Percentiles rank a stretch among this genome's conserved stretches.
These are phyloP conservation scores for Penicillium sclerotiorum DNA, from an alignment of 2,329 filamentous ascomycete genomes.

Conservation along the genomic window DNA sequence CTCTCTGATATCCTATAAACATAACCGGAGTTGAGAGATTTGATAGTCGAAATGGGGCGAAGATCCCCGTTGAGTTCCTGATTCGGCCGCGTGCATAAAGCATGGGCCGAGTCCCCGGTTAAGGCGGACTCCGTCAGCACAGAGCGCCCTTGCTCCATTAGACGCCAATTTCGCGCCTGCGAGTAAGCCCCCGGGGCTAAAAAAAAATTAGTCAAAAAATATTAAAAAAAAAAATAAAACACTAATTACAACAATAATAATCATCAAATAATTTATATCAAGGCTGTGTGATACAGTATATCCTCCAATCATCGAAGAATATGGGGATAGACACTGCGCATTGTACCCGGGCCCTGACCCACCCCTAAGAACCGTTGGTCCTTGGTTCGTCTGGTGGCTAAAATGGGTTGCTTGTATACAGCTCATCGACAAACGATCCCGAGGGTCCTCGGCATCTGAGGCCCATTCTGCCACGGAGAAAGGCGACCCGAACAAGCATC, in stretches of 20 bases:
- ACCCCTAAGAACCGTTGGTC: no score
- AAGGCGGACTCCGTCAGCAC: slow-evolving; percentile 10
- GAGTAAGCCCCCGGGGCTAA: not conserved
- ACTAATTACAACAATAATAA: not conserved
- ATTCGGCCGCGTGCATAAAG: slow-evolving; percentile 1
- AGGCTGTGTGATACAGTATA: no score
- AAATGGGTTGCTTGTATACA: no score
- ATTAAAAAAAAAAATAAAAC: no score
- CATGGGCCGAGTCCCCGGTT: slow-evolving; percentile 5
- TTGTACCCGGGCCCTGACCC: not conserved
- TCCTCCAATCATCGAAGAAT: not conserved
- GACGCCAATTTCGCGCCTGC: slow-evolving; percentile 22
- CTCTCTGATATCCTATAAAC: no score
- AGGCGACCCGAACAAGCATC: no score
- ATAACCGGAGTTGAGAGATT: no score
- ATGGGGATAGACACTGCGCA: not conserved
- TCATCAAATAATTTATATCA: no score
- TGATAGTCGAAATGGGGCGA: not conserved
- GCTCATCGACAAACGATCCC: no score
- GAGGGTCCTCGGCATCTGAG: no score
- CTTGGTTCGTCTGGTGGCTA: no score
- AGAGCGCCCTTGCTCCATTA: slow-evolving; percentile 12
- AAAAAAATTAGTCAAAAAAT: not conserved
- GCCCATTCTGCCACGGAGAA: no score
- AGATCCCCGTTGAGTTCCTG: not conserved